Conservation (phyloP, 2,329 filamentous ascomycete genomes). For the Neofusicoccum kwambonambiense region DNA sequence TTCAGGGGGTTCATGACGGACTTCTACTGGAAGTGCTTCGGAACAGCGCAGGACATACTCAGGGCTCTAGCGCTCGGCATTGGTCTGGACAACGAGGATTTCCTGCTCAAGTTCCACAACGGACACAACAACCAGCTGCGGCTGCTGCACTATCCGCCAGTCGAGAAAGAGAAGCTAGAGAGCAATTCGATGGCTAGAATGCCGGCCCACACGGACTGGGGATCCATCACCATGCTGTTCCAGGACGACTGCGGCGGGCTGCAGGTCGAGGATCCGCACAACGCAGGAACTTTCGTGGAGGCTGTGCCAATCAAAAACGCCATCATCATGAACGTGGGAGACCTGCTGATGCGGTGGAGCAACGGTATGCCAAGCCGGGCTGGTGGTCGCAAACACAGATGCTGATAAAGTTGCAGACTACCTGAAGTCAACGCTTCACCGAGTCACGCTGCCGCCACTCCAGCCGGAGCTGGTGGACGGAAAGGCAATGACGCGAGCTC, state of each 20-base stretch:
- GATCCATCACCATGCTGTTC: conserved; percentile 41
- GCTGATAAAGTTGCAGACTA: background rate
- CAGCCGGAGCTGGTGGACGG: conserved; percentile 24
- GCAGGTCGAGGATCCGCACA: conserved; percentile 36
- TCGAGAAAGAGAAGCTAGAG: conserved; percentile 45
- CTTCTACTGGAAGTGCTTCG: conserved; percentile 52
- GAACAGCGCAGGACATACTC: conserved; percentile 45
- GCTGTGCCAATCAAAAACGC: conserved; percentile 8
- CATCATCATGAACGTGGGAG: conserved; percentile 16
- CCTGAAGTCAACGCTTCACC: conserved; percentile 16
- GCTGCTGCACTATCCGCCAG: conserved; percentile 58
- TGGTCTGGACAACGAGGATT: conserved; percentile 46
- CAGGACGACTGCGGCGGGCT: conserved; percentile 58
- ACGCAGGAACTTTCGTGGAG: conserved; percentile 1
- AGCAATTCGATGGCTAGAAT: conserved; percentile 48
- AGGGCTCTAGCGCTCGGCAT: conserved; percentile 49
- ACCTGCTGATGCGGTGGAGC: conserved; percentile 18
- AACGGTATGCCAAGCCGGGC: background rate
- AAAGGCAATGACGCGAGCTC: conserved; percentile 47
- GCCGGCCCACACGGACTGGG: conserved; percentile 55
- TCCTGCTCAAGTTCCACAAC: conserved; percentile 51
- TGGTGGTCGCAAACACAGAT: background rate
- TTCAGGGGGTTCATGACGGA: conserved; percentile 48
- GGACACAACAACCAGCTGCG: conserved; percentile 60
- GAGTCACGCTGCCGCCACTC: conserved; percentile 8